Base-by-base conservation (phyloP, 805 yeast genomes). In the Metschnikowia continentalis region DNA sequence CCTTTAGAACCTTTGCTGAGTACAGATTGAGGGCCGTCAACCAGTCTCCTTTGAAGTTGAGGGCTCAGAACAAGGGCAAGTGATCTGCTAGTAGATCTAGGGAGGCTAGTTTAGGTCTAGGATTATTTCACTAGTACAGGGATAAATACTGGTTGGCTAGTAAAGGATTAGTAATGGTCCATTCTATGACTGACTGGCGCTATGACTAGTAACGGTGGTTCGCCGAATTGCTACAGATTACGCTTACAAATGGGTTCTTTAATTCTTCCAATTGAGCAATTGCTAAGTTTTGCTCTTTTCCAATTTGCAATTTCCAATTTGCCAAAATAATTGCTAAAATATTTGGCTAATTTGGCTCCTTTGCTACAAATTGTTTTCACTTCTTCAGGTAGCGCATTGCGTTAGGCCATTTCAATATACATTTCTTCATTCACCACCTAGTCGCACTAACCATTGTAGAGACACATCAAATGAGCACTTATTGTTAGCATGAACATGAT, bases 1-100 rank as follows among this genome's bases (percentile, higher is more conserved):
- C 75, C 19, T 73, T 70, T 61, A 64, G 75, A 51, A 65, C 74
- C 3, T 74, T 74, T 60, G 76, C 76, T 38, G 77, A 74, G 56
- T 74, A 74, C 64, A 64, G 78, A 55, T 69, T 74, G 60, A 67
- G 68, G 52, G 75, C 63, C 7, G 65, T 66, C 41, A 67, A 73
- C 63, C 76, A 72, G 52, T 63, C 71, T 41, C 78, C 78, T 14
- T 71, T 74, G 64, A 65, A 64, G 22, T 47, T 66, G 48, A 65
- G 65, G 51, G 49, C 53, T 36, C 33, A 36, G 17, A 44, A 22
- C 47, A 44, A 44, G 47, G 23, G 47, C 47, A 44, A 44, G 40
- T 44, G 32, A 17, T 26, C 6, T 26, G 15, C 35, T 10, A 15
- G 35, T 11, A 7, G 43, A 11, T 19, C 32, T 23, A 22, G 30